Base-by-base conservation (phyloP, 2,329 filamentous ascomycete genomes). In the Exophiala sp. region DNA sequence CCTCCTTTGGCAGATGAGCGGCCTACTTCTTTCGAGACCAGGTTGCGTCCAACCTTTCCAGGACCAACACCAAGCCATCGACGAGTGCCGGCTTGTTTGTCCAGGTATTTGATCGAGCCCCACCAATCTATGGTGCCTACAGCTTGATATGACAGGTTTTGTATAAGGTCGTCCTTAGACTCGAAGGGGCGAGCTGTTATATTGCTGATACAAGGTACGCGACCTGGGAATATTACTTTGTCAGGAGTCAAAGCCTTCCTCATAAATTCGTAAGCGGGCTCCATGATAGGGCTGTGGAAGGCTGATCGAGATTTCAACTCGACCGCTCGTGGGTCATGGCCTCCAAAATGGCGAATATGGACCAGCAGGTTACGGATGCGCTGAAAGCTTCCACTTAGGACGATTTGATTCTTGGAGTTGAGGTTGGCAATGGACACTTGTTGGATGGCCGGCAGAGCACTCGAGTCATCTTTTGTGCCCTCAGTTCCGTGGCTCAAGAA, bases 81-180 rank as follows among this genome's bases (percentile, higher is more conserved):
- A 64, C 85, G 79, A 14, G 96, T 88, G 59, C 86, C 86, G 65
- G 86, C 82, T 64, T 94, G 84, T 68, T 94, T 85, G 68, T 96
- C 89, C 46, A 96, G 75, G 66, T 95, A 96, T 62, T 84, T 85
- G 65, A 97, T 91, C 65, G 89, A 94, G 63, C 95, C 89, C 85
- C 91, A 96, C 92, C 92, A 97, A 55, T 83, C 80, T 39, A 97
- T 90, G 29, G 91, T 96, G 73, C 96, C 90, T n/a, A 94, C 84
- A 58, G 88, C 91, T 66, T 91, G 87, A 45, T 89, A 75, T 1
- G 91, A 86, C 46, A 96, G 75, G 42, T 95, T 72, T 59, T 95
- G 85, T 67, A 89, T 89, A 32, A 96, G 75, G 59, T 95, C 83
- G 38, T 83, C 83, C 63, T 83, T 84, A 60, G 81, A 88, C 59